Evolutionary conservation across 2,329 filamentous ascomycete species (phyloP).

Genomic region (Pochonia chlamydosporia): DNA sequence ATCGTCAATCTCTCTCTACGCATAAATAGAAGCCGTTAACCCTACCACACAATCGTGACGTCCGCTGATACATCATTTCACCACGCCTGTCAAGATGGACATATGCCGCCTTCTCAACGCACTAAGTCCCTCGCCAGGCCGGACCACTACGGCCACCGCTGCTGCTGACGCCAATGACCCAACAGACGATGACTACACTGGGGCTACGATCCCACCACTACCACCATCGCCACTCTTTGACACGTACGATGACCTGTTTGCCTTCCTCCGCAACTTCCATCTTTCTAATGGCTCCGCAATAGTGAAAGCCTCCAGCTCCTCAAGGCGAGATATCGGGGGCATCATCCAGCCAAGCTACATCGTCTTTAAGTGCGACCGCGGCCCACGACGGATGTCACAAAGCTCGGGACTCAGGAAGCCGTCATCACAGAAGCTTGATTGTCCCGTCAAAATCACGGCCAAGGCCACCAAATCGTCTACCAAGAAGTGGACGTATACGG

Average conservation of each 20-base stretch:
- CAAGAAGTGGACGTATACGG: conserved; percentile 3
- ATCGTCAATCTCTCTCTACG: too few relatives aligned
- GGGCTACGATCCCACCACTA: conserved; percentile 4
- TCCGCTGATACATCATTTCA: too few relatives aligned
- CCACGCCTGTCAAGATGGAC: too few relatives aligned
- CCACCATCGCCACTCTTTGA: conserved; percentile 2
- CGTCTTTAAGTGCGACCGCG: conserved; percentile 1
- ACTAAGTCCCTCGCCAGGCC: conserved; percentile 4
- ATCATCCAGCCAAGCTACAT: conserved; percentile 2
- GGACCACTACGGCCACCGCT: neutral
- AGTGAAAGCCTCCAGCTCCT: conserved; percentile 3
- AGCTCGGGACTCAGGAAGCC: neutral
- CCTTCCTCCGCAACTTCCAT: conserved; percentile 3
- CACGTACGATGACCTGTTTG: conserved; percentile 4
- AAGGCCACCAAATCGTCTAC: neutral
- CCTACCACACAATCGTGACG: too few relatives aligned
- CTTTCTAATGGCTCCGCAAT: conserved; percentile 2
- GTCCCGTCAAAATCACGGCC: conserved; percentile 3
- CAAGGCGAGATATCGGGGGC: conserved; percentile 4
- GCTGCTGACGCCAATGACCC: conserved; percentile 3
- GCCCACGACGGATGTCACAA: neutral
- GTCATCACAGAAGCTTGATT: conserved; percentile 2
- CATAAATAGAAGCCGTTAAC: too few relatives aligned
- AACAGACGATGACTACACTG: conserved; percentile 3
- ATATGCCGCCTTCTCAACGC: too few relatives aligned